Evolutionary conservation across 1,139 yeast species (phyloP).

Genomic region (Meyerozyma carpophila): DNA sequence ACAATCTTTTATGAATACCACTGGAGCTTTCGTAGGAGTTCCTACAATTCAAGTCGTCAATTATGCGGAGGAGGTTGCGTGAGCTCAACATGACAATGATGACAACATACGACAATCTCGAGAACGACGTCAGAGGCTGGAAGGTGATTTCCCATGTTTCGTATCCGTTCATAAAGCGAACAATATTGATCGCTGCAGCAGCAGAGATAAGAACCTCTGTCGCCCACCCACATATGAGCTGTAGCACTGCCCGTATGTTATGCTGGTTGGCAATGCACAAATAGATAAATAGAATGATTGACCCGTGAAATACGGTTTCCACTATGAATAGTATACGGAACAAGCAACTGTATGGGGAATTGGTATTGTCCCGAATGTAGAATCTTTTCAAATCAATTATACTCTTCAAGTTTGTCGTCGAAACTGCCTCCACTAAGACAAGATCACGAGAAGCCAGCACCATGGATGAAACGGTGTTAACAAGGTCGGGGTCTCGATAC

Average conservation of each 20-base stretch:
- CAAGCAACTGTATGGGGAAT: constrained; percentile 6
- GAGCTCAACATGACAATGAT: constrained; percentile 26
- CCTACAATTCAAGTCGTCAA: constrained; percentile 16
- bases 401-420: constrained; percentile 9
- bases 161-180: constrained; percentile 13
- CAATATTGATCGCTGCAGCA: constrained; percentile 43
- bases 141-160: constrained; percentile 24
- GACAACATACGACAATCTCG: constrained; percentile 22
- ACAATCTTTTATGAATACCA: constrained; percentile 21
- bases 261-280: constrained; percentile 51
- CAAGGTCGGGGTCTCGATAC: not conserved
- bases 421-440: constrained; percentile 4
- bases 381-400: constrained; percentile 18
- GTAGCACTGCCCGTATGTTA: constrained; percentile 53
- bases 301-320: constrained; percentile 7
- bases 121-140: constrained; percentile 26
- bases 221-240: constrained; percentile 57
- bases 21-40: constrained; percentile 10
- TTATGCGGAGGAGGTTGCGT: constrained; percentile 23
- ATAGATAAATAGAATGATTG: constrained; percentile 19
- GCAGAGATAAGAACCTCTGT: constrained; percentile 48
- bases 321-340: constrained; percentile 7
- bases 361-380: constrained; percentile 15
- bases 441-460: not conserved
- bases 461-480: not conserved